These are phyloP conservation scores for Allantophomopsis lycopodina DNA, from an alignment of 2,329 filamentous ascomycete species.

Conservation along the genomic window DNA sequence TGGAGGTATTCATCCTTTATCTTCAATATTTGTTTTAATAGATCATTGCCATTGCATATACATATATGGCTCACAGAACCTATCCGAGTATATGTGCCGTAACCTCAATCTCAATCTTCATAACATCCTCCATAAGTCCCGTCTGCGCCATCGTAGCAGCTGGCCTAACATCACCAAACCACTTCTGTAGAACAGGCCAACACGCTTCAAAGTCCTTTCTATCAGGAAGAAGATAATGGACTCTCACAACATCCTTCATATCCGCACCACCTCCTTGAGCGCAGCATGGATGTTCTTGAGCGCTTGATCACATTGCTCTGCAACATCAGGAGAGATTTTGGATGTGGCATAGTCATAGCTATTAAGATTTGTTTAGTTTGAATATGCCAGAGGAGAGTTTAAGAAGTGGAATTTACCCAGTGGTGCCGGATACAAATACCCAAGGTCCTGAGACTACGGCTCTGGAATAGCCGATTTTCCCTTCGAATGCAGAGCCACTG, in stretches of 20 bases:
- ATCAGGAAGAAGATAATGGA: constrained; percentile 36
- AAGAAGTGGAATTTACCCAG: constrained; percentile 23
- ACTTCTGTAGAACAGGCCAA: constrained; percentile 34
- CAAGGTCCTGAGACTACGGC: constrained; percentile 35
- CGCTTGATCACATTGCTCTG: constrained; percentile 33
- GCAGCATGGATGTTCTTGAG: constrained; percentile 31
- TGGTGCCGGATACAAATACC: constrained; percentile 40
- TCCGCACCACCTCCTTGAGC: constrained; percentile 27
- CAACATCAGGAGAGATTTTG: constrained; percentile 27
- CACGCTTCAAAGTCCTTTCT: constrained; percentile 30
- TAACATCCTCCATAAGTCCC: constrained; percentile 32
- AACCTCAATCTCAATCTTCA: constrained; percentile 21
- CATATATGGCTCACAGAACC: no score
- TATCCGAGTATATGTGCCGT: constrained; percentile 3
- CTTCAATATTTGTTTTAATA: no score
- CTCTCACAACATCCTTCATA: constrained; percentile 33
- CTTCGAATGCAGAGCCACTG: constrained; percentile 33
- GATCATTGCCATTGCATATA: no score
- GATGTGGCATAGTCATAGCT: constrained; percentile 37
- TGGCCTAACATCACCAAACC: constrained; percentile 31
- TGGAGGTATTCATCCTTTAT: no score
- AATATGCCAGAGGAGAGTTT: background rate
- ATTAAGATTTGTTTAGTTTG: background rate
- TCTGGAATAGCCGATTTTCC: constrained; percentile 38
- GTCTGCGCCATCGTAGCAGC: constrained; percentile 40